A percentile compares a stretch with the other conserved stretches of the same genome.
These are phyloP conservation scores for Metschnikowia reukaufii DNA, from an alignment of 805 yeast genomes.

Conservation along the genomic window DNA sequence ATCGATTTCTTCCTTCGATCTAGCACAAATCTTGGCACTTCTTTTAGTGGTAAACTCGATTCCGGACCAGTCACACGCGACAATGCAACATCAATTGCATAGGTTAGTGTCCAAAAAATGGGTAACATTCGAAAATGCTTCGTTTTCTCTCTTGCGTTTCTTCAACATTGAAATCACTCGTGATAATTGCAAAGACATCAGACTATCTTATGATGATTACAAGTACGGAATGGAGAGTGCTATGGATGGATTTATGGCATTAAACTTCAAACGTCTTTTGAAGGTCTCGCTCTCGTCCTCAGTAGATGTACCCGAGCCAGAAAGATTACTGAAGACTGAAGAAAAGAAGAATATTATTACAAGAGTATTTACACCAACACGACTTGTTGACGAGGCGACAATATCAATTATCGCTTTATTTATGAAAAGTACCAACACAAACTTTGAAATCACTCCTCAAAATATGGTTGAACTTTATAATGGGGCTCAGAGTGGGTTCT, in stretches of 20 bases:
- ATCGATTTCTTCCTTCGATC: constrained; percentile 38
- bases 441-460: constrained; percentile 41
- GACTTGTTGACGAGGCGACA: constrained; percentile 41
- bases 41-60: constrained; percentile 45
- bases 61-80: constrained; percentile 25
- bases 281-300: constrained; percentile 31
- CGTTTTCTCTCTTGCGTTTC: constrained; percentile 49
- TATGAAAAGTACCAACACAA: constrained; percentile 23
- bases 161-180: constrained; percentile 41
- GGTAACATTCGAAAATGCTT: constrained; percentile 43
- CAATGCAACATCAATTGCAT: constrained; percentile 28
- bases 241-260: constrained; percentile 20
- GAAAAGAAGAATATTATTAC: background rate
- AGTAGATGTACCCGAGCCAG: background rate
- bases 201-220: constrained; percentile 3
- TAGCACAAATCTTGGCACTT: constrained; percentile 50
- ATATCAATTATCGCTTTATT: constrained; percentile 40
- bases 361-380: constrained; percentile 22
- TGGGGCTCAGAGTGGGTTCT: constrained; percentile 80
- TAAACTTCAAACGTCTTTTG: constrained; percentile 23
- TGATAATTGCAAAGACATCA: constrained; percentile 17
- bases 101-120: constrained; percentile 32
- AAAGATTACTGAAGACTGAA: background rate
- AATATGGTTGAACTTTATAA: constrained; percentile 61
- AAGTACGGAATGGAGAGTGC: constrained; percentile 15